Percentiles rank a stretch among this genome's conserved stretches.
These are phyloP conservation scores for Inga laurina DNA, from an alignment of 306 rosid genomes.

Conservation along the genomic window DNA sequence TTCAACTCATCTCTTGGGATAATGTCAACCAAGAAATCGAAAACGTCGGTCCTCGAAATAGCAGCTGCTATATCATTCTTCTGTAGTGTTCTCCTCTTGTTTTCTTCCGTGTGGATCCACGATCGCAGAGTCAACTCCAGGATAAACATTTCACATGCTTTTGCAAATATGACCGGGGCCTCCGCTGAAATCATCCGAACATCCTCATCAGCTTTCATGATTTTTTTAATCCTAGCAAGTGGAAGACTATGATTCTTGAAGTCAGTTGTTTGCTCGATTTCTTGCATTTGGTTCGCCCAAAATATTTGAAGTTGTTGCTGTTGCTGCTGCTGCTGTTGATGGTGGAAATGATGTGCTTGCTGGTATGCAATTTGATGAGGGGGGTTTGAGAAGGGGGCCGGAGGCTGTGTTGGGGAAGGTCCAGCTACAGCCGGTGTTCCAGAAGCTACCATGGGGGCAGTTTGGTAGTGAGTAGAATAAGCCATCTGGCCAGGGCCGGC, in stretches of 20 bases:
- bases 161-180: conserved; percentile 80
- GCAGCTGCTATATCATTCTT: conserved; percentile 85
- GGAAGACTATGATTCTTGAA: conserved; percentile 76
- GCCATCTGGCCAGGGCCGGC: conserved; percentile 55
- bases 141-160: conserved; percentile 83
- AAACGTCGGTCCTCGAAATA: conserved; percentile 70
- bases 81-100: conserved; percentile 80
- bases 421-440: conserved; percentile 54
- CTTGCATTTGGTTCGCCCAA: conserved; percentile 85
- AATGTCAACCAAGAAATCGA: conserved; percentile 80
- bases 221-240: conserved; percentile 70
- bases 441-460: conserved; percentile 65
- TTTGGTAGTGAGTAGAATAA: conserved; percentile 63
- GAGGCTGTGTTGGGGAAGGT: conserved; percentile 61
- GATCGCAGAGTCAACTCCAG: conserved; percentile 82
- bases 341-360: conserved; percentile 77
- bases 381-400: conserved; percentile 55
- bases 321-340: conserved; percentile 72
- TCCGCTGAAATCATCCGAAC: conserved; percentile 83
- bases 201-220: conserved; percentile 93
- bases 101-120: conserved; percentile 81
- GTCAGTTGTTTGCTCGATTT: conserved; percentile 63
- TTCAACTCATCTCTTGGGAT: conserved; percentile 84
- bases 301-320: conserved; percentile 77
- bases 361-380: conserved; percentile 69